These are phyloP conservation scores for Cochlearia excelsa DNA, from an alignment of 345 rosid genomes.

Conservation along the genomic window DNA sequence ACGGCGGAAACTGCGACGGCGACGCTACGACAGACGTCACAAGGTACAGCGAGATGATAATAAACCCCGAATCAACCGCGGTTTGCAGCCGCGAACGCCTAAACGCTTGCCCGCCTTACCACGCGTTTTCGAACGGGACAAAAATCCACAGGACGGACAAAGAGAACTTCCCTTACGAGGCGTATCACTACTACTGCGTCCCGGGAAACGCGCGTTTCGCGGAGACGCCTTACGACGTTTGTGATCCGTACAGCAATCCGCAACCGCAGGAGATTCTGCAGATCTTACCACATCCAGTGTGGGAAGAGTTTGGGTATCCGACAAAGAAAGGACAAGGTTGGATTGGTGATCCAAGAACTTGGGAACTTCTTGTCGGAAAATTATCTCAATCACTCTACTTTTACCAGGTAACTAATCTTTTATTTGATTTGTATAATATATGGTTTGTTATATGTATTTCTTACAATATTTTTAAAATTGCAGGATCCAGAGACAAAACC, in stretches of 20 bases:
- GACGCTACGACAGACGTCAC: constrained; percentile 52
- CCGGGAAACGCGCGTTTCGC: constrained; percentile 47
- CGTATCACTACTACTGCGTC: constrained; percentile 47
- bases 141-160: constrained; percentile 37
- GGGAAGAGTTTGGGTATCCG: constrained; percentile 52
- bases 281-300: constrained; percentile 48
- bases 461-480: neutral
- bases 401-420: constrained; percentile 36
- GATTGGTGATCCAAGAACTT: constrained; percentile 48
- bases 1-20: constrained; percentile 48
- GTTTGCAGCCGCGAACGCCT: constrained; percentile 39
- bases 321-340: constrained; percentile 48
- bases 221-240: constrained; percentile 36
- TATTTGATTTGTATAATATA: neutral
- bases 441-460: neutral
- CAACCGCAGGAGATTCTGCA: constrained; percentile 55
- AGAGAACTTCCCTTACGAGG: constrained; percentile 38
- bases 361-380: constrained; percentile 55
- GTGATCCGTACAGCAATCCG: constrained; percentile 57
- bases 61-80: constrained; percentile 37
- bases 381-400: constrained; percentile 45
- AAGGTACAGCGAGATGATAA: constrained; percentile 45
- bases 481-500: constrained; percentile 46
- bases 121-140: constrained; percentile 40
- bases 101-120: constrained; percentile 43